Conservation (phyloP, 768 basidiomycete species). For the Amanita molliuscula region DNA sequence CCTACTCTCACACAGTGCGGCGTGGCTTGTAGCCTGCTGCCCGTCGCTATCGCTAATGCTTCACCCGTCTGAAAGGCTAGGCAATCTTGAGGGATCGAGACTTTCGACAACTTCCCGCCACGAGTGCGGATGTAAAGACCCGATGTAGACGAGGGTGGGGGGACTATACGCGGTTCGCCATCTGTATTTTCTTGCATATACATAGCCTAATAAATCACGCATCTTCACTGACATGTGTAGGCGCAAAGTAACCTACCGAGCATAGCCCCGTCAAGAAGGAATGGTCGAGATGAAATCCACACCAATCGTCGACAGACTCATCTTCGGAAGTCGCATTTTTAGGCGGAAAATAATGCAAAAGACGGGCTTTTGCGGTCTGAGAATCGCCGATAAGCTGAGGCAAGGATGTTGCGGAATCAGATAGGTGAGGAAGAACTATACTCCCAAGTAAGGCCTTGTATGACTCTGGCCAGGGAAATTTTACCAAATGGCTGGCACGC, state of each 20-base stretch:
- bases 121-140: constrained; percentile 91
- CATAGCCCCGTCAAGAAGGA: constrained; percentile 87
- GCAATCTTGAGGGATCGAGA: constrained; percentile 75
- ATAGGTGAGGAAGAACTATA: constrained; percentile 54
- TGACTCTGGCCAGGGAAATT: background rate
- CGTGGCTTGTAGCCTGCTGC: constrained; percentile 73
- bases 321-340: constrained; percentile 33
- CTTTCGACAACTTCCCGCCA: constrained; percentile 68
- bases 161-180: constrained; percentile 36
- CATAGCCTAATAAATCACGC: constrained; percentile 50
- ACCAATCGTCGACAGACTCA: constrained; percentile 78
- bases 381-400: constrained; percentile 63
- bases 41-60: constrained; percentile 85
- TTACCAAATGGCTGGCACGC: constrained; percentile 91
- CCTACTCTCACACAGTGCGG: constrained; percentile 91
- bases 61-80: constrained; percentile 97
- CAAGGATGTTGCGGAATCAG: constrained; percentile 59
- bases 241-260: constrained; percentile 38
- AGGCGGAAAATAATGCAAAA: constrained; percentile 89
- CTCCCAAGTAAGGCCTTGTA: background rate
- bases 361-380: constrained; percentile 81
- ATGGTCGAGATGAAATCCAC: constrained; percentile 94
- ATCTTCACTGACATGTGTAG: constrained; percentile 1
- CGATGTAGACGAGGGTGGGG: constrained; percentile 63
- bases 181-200: constrained; percentile 48